Evolutionary conservation across 2,329 filamentous ascomycete genomes (phyloP).

Genomic region (Beauveria sp.): DNA sequence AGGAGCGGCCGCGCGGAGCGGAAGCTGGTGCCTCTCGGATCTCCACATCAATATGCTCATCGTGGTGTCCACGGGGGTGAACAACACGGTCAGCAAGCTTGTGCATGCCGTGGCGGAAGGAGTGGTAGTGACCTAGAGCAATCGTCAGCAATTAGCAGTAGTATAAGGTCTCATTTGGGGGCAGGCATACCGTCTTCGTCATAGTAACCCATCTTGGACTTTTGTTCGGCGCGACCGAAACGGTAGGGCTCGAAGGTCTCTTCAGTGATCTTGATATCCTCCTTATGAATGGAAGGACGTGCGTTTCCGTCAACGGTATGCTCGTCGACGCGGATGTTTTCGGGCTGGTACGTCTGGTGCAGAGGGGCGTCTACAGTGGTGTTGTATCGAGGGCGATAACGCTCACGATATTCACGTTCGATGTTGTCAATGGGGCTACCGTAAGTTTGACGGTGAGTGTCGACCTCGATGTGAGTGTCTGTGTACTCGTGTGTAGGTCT

Average conservation of each 20-base stretch:
- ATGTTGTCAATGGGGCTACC: conserved; percentile 52
- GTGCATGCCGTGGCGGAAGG: conserved; percentile 47
- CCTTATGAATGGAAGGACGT: conserved; percentile 38
- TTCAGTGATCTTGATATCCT: conserved; percentile 53
- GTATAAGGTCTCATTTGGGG: not conserved
- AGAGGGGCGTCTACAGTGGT: conserved; percentile 24
- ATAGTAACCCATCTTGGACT: conserved; percentile 59
- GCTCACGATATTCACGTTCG: conserved; percentile 59
- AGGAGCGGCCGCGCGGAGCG: conserved; percentile 21
- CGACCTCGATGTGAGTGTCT: conserved; percentile 60
- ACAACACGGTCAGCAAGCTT: conserved; percentile 50
- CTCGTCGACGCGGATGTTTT: conserved; percentile 23
- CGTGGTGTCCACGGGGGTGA: conserved; percentile 39
- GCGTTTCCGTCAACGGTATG: conserved; percentile 31
- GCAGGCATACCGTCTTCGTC: conserved; percentile 48
- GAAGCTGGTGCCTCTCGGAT: conserved; percentile 25
- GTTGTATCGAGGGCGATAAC: conserved; percentile 44
- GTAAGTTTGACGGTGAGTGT: conserved; percentile 42
- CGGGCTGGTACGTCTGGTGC: conserved; percentile 18
- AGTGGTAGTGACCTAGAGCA: conserved; percentile 47
- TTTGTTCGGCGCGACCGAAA: conserved; percentile 32
- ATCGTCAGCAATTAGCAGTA: not conserved
- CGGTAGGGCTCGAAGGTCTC: conserved; percentile 56
- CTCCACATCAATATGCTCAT: conserved; percentile 45
- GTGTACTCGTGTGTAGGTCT: conserved; percentile 41